Evolutionary conservation across 1,284 basidiomycete species (phyloP).

Genomic region (Macrocybe sp.): DNA sequence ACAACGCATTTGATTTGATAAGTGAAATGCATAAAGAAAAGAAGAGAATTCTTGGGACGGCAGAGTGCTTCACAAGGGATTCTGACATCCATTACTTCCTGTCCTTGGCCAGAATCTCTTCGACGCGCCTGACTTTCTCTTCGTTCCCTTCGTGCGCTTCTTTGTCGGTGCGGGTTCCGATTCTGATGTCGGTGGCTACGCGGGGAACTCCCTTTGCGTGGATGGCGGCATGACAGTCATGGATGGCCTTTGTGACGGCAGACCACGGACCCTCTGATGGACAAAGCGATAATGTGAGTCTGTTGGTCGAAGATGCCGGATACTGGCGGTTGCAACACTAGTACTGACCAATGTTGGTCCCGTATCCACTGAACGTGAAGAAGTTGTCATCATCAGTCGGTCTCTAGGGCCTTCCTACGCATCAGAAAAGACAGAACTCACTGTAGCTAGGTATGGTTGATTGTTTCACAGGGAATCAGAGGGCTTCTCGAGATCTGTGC

Average conservation of each 20-base stretch:
- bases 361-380: slow-evolving; percentile 64
- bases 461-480: no score
- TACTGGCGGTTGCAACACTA: not conserved
- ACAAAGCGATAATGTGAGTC: slow-evolving; percentile 6
- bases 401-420: slow-evolving; percentile 66
- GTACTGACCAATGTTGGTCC: slow-evolving; percentile 75
- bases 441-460: not conserved
- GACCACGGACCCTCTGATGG: slow-evolving; percentile 78
- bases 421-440: slow-evolving; percentile 4
- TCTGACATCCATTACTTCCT: slow-evolving; percentile 3
- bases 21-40: no score
- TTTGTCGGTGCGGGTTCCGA: slow-evolving; percentile 83
- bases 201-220: slow-evolving; percentile 73
- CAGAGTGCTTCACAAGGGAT: no score
- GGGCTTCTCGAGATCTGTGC: no score
- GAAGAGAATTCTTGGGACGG: no score
- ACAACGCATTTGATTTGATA: no score
- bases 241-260: slow-evolving; percentile 73
- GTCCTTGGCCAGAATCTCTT: slow-evolving; percentile 61
- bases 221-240: slow-evolving; percentile 85
- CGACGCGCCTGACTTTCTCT: slow-evolving; percentile 73
- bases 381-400: slow-evolving; percentile 1
- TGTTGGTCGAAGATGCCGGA: slow-evolving; percentile 1
- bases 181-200: slow-evolving; percentile 85
- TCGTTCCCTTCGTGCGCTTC: slow-evolving; percentile 65